phyloP scores from a whole-genome alignment of 768 basidiomycete species.

The Kwoniella sp. region DNA sequence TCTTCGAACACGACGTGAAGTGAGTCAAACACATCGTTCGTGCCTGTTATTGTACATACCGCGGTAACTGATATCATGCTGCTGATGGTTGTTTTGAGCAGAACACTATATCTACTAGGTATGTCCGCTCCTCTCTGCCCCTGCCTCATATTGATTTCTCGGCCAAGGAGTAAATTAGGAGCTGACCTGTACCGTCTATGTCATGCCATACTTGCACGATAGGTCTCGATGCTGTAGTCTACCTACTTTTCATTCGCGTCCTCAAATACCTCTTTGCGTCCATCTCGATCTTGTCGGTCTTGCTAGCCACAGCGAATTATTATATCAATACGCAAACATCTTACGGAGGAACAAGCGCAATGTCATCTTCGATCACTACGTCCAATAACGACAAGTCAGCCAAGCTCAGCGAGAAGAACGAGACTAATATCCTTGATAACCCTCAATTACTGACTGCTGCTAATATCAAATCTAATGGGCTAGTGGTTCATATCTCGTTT shows the following conservation, averaged over 20 bases:
- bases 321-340: conserved; percentile 37
- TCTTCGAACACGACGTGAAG: conserved; percentile 23
- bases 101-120: conserved; percentile 24
- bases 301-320: conserved; percentile 38
- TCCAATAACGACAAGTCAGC: background rate
- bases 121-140: background rate
- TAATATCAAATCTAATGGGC: conserved; percentile 68
- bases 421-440: conserved; percentile 26
- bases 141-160: too few species aligned
- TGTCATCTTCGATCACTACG: background rate
- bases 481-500: conserved; percentile 81
- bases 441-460: conserved; percentile 72
- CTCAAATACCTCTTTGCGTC: conserved; percentile 60
- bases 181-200: background rate
- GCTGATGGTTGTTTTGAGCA: too few species aligned
- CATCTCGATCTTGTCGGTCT: conserved; percentile 34
- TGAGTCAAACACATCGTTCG: conserved; percentile 14
- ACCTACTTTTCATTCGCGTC: conserved; percentile 86
- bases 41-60: too few species aligned
- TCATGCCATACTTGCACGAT: too few species aligned
- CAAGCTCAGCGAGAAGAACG: background rate
- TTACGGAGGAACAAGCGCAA: conserved; percentile 12
- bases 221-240: conserved; percentile 90
- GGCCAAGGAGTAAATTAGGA: too few species aligned
- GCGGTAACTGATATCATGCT: too few species aligned